These are phyloP conservation scores for Teunomyces atbi DNA, from an alignment of 805 yeast species.

Conservation along the genomic window DNA sequence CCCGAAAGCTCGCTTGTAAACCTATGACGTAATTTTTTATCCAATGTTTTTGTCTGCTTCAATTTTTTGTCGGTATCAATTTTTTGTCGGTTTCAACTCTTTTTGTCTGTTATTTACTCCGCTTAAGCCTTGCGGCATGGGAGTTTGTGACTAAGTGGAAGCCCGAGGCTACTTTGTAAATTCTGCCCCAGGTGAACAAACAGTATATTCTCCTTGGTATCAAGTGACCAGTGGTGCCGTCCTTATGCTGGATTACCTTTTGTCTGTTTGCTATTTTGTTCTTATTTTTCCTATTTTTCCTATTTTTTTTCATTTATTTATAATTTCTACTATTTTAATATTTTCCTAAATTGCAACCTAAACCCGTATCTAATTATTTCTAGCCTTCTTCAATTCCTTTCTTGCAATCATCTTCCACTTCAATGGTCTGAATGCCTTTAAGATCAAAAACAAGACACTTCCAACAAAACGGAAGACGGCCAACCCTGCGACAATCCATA, in stretches of 20 bases:
- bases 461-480: conserved; percentile 84
- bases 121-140: too few species aligned
- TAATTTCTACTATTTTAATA: background rate
- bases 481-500: conserved; percentile 91
- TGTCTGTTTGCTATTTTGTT: too few species aligned
- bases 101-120: too few species aligned
- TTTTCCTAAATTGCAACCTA: background rate
- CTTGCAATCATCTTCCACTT: conserved; percentile 34
- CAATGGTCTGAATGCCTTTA: conserved; percentile 37
- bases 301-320: background rate
- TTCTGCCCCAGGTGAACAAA: too few species aligned
- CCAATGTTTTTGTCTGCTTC: background rate
- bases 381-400: conserved; percentile 12
- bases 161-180: too few species aligned
- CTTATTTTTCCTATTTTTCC: too few species aligned
- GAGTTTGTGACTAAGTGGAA: too few species aligned
- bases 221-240: too few species aligned
- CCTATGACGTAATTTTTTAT: background rate
- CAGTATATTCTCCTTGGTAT: too few species aligned
- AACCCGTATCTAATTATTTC: conserved; percentile 5
- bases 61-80: too few species aligned
- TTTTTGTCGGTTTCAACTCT: too few species aligned
- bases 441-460: conserved; percentile 55
- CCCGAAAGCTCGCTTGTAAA: background rate
- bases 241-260: too few species aligned